Evolutionary conservation across 2,329 filamentous ascomycete species (phyloP).

Genomic region (Aspergillus terreus): DNA sequence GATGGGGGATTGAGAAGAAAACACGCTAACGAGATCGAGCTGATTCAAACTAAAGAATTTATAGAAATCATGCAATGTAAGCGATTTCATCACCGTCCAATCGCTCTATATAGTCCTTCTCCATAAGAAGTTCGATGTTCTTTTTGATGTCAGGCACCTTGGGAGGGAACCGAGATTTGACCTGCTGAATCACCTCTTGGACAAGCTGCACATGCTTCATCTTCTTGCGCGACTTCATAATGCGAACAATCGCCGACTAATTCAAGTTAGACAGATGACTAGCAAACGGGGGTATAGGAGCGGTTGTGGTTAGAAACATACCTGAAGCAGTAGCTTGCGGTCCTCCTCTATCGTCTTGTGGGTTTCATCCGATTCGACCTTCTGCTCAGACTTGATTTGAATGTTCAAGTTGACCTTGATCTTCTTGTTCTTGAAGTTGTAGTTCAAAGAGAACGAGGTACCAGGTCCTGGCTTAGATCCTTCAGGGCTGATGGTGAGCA

Average conservation of each 20-base stretch:
- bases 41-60: not conserved
- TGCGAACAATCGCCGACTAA: conserved; percentile 95
- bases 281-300: not conserved
- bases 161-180: conserved; percentile 86
- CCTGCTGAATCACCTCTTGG: conserved; percentile 92
- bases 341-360: conserved; percentile 99
- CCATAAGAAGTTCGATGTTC: conserved; percentile 95
- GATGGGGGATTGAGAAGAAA: conserved; percentile 3
- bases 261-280: conserved; percentile 8
- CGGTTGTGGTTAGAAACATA: conserved; percentile 47
- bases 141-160: conserved; percentile 98
- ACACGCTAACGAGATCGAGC: conserved; percentile 4
- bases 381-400: conserved; percentile 89
- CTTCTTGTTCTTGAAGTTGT: conserved; percentile 98
- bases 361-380: conserved; percentile 93
- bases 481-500: conserved; percentile 69
- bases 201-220: conserved; percentile 97
- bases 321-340: conserved; percentile 92
- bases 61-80: conserved; percentile 70
- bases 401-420: conserved; percentile 95
- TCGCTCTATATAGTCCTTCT: conserved; percentile 98
- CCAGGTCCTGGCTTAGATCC: conserved; percentile 73
- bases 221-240: conserved; percentile 99
- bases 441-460: conserved; percentile 80
- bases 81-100: conserved; percentile 91